Evolutionary conservation across 202 grass and related monocot species (phyloP).

Genomic region (Cymbopogon flexuosus): DNA sequence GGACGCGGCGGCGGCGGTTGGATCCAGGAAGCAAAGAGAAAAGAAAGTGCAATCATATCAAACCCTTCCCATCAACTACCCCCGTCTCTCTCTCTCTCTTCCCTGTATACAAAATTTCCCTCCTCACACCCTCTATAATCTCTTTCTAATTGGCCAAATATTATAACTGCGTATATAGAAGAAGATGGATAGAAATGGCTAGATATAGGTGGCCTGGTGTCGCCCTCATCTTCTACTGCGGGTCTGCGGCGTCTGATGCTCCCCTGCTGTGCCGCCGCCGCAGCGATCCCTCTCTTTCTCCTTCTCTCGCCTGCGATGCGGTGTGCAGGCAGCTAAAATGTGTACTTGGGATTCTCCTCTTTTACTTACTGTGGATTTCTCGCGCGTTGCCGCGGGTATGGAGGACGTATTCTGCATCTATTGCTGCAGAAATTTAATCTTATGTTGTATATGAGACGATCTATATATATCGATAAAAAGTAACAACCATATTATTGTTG

Average conservation of each 20-base stretch:
- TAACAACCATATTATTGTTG: no score
- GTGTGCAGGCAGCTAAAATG: not conserved
- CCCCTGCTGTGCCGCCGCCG: not conserved
- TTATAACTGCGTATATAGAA: slow-evolving; percentile 6
- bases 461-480: no score
- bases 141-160: slow-evolving; percentile 10
- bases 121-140: not conserved
- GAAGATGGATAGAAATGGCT: not conserved
- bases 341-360: slow-evolving; percentile 30
- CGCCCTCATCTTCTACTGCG: not conserved
- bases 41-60: slow-evolving; percentile 19
- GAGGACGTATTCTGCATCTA: no score
- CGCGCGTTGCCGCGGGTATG: no score
- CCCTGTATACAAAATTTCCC: not conserved
- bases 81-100: not conserved
- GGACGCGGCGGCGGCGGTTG: not conserved
- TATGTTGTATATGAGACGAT: no score
- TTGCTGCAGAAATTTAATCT: no score
- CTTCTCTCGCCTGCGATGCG: not conserved
- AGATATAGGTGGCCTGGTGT: not conserved
- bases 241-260: not conserved
- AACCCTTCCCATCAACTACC: slow-evolving; percentile 17
- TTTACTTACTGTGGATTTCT: not conserved
- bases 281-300: not conserved
- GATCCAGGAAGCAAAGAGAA: slow-evolving; percentile 19